Percentiles rank a stretch among this genome's conserved stretches.
These are phyloP conservation scores for Cyberlindnera meyerae DNA, from an alignment of 805 yeast species.

Conservation along the genomic window DNA sequence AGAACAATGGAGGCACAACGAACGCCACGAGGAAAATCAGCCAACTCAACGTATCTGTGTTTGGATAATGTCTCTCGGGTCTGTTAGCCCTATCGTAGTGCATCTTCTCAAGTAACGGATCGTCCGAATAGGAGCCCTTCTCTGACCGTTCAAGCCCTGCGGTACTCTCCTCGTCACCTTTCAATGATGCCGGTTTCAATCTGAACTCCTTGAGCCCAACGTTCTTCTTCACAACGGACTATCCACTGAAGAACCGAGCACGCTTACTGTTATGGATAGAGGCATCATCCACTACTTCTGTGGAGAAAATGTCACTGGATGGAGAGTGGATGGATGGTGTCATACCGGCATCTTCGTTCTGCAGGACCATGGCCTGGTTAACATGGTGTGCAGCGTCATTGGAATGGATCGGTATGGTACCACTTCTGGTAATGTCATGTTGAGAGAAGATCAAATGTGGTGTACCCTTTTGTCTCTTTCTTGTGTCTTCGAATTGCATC, in stretches of 20 bases:
- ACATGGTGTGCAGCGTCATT: neutral
- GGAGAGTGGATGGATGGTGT: slow-evolving; percentile 16
- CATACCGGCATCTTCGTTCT: neutral
- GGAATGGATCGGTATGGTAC: neutral
- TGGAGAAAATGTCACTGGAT: slow-evolving; percentile 6
- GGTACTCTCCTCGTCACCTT: neutral
- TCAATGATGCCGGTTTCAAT: slow-evolving; percentile 5
- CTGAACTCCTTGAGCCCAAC: slow-evolving; percentile 10
- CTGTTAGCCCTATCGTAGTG: slow-evolving; percentile 12
- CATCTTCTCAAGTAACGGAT: slow-evolving; percentile 18
- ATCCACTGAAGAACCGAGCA: slow-evolving; percentile 7
- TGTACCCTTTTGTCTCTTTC: slow-evolving; percentile 22
- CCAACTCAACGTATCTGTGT: slow-evolving; percentile 4
- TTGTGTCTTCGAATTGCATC: slow-evolving; percentile 19
- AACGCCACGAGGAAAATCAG: slow-evolving; percentile 17
- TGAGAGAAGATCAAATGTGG: slow-evolving; percentile 15
- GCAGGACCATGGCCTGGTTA: neutral
- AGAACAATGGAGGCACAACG: slow-evolving; percentile 26
- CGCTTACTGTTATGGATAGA: slow-evolving; percentile 4
- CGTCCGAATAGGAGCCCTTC: slow-evolving; percentile 4
- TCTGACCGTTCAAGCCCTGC: slow-evolving; percentile 1
- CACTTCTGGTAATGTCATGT: neutral
- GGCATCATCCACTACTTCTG: slow-evolving; percentile 8
- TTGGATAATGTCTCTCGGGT: slow-evolving; percentile 4
- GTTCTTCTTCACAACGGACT: slow-evolving; percentile 5